Base-by-base conservation (phyloP, 202 grass and related monocot genomes). In the Eragrostis tef region DNA sequence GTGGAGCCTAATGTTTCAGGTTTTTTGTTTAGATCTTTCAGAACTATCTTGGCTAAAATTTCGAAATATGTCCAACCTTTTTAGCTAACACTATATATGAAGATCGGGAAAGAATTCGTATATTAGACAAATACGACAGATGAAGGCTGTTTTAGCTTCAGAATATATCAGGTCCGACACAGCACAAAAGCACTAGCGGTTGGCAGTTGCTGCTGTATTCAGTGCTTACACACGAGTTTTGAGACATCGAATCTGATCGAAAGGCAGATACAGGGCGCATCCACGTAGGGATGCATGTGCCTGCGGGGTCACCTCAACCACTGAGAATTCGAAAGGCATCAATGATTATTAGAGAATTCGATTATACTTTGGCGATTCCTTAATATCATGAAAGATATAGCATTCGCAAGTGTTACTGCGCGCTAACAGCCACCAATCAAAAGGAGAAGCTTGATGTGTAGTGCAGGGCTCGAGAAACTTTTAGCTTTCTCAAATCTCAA, bases 221-320 rank as follows among this genome's bases (percentile, higher is more conserved):
- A 27, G 19, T 42, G 7, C 21, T 36, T 71, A 26, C 75, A 53
- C 73, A 53, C 19, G 43, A 72, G 52, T 51, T 80, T 63, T 24
- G 31, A 78, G 44, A 62, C 17, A 54, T 26, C 52, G 86, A 88
- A 88, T 80, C 70, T 75, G 86, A 84, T 84, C 75, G 63, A 56
- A 26, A 59, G 81, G 59, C 62, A 63, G 31, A 47, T 47, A 44
- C 62, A 75, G 70, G 66, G 48, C 24, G 39, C 52, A 56, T 42
- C 39, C 19, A 78, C 47, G 53, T 62, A 78, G 2, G 29, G 17
- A 45, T 36, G 69, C 76, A 88, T 84, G 81, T 80, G 86, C 51
- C 61, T 2, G 52, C 53, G 44, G 81, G 62, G 75, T 63, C 52
- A 21, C 22, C 36, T 64, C 64, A 85, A 81, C 87, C 5, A 67